Base-by-base conservation (phyloP, 2,329 filamentous ascomycete genomes). In the Penicillium vulpinum region DNA sequence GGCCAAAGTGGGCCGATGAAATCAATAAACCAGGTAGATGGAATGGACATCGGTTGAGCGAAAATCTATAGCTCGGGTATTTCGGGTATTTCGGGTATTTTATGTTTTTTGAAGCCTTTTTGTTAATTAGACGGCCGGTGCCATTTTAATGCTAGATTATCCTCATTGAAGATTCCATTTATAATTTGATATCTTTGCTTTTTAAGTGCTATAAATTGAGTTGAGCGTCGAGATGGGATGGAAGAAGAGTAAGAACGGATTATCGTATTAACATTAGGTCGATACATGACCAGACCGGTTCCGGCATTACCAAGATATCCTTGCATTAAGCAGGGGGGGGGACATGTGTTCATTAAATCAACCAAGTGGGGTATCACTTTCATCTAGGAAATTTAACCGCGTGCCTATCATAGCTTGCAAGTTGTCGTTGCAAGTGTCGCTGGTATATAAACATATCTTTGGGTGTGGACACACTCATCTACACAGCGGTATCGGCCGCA, bases 21-120 rank as follows among this genome's bases (percentile, higher is more conserved):
- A 22, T 18, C 52, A 9, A 24, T 39, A 38, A 28, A 35, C 1
- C 54, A 54, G 21, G 22, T 45, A 15, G 51, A 59, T 13, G 57
- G 43, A 7, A 58, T 58, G 56, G 58, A 63, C 18, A 5, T 63
- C 7, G 38, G 45, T 18, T 57, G 13, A 51, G 15, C 28, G 13
- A 41, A 1, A n/a, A 5, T 22, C 1, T 13, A 7, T 21, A 18
- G n/a, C n/a, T n/a, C n/a, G n/a, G n/a, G n/a, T 47, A 24, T 35
- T 16, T 36, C 10, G 31, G 21, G 8, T 46, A 16, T 24, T 15
- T 46, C 9, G 15, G 29, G 10, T 33, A 11, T n/a, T 48, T 38
- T 13, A 18, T 15, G 1, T 38, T 33, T 15, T 2, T 33, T 22
- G 15, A 4, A 33, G 18, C 13, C 13, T 1, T n/a, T 33, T 31